Conservation (phyloP, 179 eudicot species). For the Vitellaria paradoxa region DNA sequence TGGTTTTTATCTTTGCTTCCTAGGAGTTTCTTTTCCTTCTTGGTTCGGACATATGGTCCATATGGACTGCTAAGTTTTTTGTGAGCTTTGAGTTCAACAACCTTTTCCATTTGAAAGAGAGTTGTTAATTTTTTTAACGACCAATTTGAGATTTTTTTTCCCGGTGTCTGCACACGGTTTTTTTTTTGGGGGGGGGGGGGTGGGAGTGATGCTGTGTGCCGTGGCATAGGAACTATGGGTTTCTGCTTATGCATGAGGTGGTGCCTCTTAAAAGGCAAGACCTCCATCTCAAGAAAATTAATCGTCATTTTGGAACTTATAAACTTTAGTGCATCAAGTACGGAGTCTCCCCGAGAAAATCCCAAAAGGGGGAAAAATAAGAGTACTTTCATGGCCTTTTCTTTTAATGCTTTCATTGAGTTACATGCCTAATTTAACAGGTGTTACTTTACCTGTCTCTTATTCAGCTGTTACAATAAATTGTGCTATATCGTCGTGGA, state of each 20-base stretch:
- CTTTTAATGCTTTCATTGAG: too few species aligned
- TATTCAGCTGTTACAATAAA: background rate
- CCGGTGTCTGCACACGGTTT: too few species aligned
- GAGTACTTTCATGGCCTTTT: background rate
- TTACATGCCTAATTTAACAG: background rate
- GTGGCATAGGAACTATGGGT: too few species aligned
- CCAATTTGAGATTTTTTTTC: too few species aligned
- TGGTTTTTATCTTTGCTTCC: background rate
- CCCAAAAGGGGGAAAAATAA: background rate
- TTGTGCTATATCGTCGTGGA: background rate
- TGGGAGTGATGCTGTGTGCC: too few species aligned
- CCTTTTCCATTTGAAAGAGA: background rate
- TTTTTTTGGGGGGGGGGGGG: too few species aligned
- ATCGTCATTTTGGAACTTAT: background rate
- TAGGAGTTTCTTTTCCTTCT: background rate
- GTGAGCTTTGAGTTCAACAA: conserved; percentile 5
- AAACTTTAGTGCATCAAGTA: background rate
- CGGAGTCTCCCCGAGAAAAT: background rate
- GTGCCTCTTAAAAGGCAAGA: background rate
- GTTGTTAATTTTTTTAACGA: too few species aligned
- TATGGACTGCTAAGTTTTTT: background rate
- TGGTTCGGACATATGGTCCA: background rate
- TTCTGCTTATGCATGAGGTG: background rate
- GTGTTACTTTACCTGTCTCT: background rate
- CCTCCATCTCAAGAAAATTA: background rate